Percentiles rank a stretch among this genome's conserved stretches.
Evolutionary conservation across 2,329 filamentous ascomycete genomes (phyloP).

Genomic region (Teratosphaeria nubilosa): DNA sequence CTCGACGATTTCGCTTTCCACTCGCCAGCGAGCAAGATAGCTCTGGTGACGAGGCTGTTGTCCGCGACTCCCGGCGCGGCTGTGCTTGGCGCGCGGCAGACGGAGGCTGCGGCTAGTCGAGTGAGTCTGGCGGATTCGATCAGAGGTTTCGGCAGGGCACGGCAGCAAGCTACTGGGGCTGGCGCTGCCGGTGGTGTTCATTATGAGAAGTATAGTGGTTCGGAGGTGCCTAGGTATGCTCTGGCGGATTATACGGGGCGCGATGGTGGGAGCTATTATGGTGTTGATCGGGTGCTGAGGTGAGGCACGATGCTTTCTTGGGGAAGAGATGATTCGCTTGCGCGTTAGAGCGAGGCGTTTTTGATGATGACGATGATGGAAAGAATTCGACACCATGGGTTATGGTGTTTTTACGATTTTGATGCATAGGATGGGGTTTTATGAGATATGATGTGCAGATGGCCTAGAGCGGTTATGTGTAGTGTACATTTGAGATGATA

Average conservation of each 20-base stretch:
- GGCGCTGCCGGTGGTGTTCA: conserved; percentile 7
- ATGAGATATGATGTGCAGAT: background rate
- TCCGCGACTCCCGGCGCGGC: conserved; percentile 32
- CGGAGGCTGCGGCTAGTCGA: conserved; percentile 15
- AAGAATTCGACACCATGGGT: background rate
- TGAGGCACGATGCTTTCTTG: background rate
- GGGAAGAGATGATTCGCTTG: background rate
- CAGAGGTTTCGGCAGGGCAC: conserved; percentile 23
- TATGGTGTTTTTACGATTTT: background rate
- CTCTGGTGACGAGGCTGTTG: conserved; percentile 61
- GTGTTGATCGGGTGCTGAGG: conserved; percentile 45
- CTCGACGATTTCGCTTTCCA: conserved; percentile 64
- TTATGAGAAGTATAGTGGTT: background rate
- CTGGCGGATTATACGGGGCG: conserved; percentile 49
- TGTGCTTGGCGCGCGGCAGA: background rate
- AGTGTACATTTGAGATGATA: no score
- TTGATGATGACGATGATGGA: background rate
- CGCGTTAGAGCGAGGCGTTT: background rate
- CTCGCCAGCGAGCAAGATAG: conserved; percentile 53
- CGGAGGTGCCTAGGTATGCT: conserved; percentile 39
- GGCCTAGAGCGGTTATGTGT: background rate
- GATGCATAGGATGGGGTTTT: background rate
- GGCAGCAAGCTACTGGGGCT: conserved; percentile 7
- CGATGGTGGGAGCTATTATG: conserved; percentile 50
- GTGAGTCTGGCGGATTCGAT: conserved; percentile 22